Evolutionary conservation across 2,329 filamentous ascomycete genomes (phyloP).

Genomic region (Diplocarpon mali): DNA sequence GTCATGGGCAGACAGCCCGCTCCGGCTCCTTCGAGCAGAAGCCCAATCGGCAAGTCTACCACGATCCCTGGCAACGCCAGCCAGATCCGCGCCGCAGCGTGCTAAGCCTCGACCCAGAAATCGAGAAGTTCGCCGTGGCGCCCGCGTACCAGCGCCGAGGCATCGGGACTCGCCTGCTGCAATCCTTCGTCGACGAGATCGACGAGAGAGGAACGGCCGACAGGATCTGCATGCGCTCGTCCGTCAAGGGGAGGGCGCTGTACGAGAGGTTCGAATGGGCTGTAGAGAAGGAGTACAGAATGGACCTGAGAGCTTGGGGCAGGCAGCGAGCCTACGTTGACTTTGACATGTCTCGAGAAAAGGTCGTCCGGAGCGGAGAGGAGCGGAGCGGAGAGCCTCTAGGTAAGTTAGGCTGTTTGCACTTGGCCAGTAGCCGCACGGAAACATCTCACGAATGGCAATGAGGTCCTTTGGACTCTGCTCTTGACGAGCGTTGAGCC

Average conservation of each 20-base stretch:
- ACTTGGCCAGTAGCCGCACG: too few relatives aligned
- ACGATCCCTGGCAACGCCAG: too few relatives aligned
- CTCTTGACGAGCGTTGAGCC: too few relatives aligned
- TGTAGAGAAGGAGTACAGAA: neutral
- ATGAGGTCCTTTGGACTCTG: too few relatives aligned
- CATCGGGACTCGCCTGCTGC: neutral
- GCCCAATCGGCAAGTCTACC: neutral
- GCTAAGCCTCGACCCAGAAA: neutral
- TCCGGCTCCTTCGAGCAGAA: neutral
- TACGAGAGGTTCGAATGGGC: conserved; percentile 7
- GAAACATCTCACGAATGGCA: too few relatives aligned
- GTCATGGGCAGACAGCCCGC: neutral
- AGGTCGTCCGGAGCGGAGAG: neutral
- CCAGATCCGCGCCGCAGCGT: too few relatives aligned
- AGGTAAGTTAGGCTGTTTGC: too few relatives aligned
- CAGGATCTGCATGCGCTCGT: neutral
- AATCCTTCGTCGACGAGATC: neutral
- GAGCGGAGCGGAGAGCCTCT: neutral
- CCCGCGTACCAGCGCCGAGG: conserved; percentile 1
- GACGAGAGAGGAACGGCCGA: neutral
- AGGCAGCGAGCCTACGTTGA: neutral
- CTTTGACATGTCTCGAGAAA: conserved; percentile 4
- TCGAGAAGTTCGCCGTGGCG: conserved; percentile 1
- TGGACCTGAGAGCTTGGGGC: conserved; percentile 5
- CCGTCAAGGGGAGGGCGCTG: neutral